Evolutionary conservation across 2,329 filamentous ascomycete genomes (phyloP).

Genomic region (Xylaria sp.): DNA sequence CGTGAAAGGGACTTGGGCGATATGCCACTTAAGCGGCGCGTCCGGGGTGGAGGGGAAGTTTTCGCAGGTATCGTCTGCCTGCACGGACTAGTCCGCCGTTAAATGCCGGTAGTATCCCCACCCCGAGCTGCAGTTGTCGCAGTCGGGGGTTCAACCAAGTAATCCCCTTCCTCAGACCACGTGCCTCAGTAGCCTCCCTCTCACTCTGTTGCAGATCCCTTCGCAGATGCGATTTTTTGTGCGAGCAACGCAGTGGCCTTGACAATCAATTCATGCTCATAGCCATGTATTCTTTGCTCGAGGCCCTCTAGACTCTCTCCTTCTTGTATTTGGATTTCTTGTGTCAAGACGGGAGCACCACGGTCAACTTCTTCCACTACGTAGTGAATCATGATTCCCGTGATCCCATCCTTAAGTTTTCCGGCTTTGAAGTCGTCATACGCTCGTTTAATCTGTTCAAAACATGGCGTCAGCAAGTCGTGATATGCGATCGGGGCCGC

Average conservation of each 20-base stretch:
- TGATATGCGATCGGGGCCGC: not conserved
- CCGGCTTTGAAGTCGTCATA: slow-evolving; percentile 63
- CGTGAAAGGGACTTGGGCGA: not conserved
- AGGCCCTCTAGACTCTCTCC: slow-evolving; percentile 64
- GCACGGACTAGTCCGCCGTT: not conserved
- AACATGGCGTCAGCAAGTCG: slow-evolving; percentile 7
- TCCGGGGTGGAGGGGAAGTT: not conserved
- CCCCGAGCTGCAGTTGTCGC: not conserved
- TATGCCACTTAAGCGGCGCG: not conserved
- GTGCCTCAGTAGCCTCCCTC: not conserved
- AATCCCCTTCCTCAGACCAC: not conserved
- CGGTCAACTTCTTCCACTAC: slow-evolving; percentile 73
- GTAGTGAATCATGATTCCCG: slow-evolving; percentile 76
- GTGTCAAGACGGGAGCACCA: slow-evolving; percentile 67
- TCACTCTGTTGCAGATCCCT: slow-evolving; percentile 28
- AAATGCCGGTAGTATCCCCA: slow-evolving; percentile 8
- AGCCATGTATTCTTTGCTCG: slow-evolving; percentile 66
- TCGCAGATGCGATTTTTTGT: slow-evolving; percentile 33
- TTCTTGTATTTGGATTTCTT: slow-evolving; percentile 63
- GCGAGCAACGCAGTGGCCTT: slow-evolving; percentile 57
- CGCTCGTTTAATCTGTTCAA: slow-evolving; percentile 63
- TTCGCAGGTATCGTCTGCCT: no score
- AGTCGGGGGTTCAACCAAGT: not conserved
- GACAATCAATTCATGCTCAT: slow-evolving; percentile 72
- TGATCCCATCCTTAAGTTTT: slow-evolving; percentile 64